Percentiles rank a stretch among this genome's conserved stretches.
These are phyloP conservation scores for Podila minutissima DNA, from an alignment of 192 early-diverging fungal species.

Conservation along the genomic window DNA sequence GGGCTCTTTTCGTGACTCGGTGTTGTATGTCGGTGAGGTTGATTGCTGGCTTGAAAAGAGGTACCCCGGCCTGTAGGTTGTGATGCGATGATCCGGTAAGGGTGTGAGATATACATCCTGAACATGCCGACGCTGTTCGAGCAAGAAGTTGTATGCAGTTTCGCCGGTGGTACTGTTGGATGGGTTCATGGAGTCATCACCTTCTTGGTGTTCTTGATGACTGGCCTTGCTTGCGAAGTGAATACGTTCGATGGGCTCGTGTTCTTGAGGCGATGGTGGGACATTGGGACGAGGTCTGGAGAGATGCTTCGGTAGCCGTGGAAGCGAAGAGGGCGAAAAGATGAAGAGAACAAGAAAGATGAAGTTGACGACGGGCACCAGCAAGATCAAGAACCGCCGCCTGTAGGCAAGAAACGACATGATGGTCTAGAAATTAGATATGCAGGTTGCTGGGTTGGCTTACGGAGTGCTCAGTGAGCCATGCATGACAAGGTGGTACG, in stretches of 20 bases:
- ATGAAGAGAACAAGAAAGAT: slow-evolving; percentile 34
- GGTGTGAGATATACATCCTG: slow-evolving; percentile 12
- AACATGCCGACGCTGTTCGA: slow-evolving; percentile 24
- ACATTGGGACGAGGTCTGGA: neutral
- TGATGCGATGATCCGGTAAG: slow-evolving; percentile 26
- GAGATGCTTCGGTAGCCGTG: slow-evolving; percentile 15
- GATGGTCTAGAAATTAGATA: neutral
- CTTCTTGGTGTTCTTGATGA: neutral
- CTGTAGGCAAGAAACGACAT: slow-evolving; percentile 13
- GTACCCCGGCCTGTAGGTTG: slow-evolving; percentile 33
- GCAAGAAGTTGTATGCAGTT: slow-evolving; percentile 6
- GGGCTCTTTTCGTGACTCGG: neutral
- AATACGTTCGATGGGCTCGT: slow-evolving; percentile 13
- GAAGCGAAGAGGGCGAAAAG: slow-evolving; percentile 34
- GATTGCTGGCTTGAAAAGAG: neutral
- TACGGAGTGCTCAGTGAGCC: neutral
- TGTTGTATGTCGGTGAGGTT: neutral
- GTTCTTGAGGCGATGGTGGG: neutral
- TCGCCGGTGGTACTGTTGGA: slow-evolving; percentile 1
- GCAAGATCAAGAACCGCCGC: slow-evolving; percentile 15
- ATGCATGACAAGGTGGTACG: neutral
- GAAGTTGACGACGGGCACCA: slow-evolving; percentile 40
- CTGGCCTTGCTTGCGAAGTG: neutral
- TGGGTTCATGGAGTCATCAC: neutral
- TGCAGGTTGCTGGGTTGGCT: neutral